Conservation (phyloP, 352 stramenopile species). For the Phytopythium oedochilum region DNA sequence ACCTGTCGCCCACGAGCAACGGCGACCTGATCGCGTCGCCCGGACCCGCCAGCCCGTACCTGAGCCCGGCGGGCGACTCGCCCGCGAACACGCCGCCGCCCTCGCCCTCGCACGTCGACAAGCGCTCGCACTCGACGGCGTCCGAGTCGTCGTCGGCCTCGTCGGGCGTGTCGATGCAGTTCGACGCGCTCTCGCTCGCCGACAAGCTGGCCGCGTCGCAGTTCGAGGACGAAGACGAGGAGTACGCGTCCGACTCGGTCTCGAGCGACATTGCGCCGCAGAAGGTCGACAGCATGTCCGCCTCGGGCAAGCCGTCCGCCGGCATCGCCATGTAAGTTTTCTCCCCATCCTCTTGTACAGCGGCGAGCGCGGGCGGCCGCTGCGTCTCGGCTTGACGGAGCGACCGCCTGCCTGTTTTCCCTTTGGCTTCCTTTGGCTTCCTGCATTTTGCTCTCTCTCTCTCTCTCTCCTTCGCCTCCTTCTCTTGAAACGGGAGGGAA, state of each 20-base stretch:
- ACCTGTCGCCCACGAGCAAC: slow-evolving; percentile 42
- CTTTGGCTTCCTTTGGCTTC: background rate
- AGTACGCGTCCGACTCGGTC: slow-evolving; percentile 70
- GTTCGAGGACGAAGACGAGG: slow-evolving; percentile 46
- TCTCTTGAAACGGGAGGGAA: background rate
- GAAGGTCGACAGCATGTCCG: slow-evolving; percentile 52
- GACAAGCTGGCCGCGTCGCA: slow-evolving; percentile 22
- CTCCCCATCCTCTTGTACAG: background rate
- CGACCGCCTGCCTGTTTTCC: slow-evolving; percentile 12
- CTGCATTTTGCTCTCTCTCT: slow-evolving; percentile 2
- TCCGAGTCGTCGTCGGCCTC: slow-evolving; percentile 35
- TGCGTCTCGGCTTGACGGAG: background rate
- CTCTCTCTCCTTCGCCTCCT: slow-evolving; percentile 1
- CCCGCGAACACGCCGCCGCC: slow-evolving; percentile 33
- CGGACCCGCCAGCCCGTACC: slow-evolving; percentile 46
- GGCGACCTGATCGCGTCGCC: slow-evolving; percentile 41
- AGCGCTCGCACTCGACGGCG: slow-evolving; percentile 33
- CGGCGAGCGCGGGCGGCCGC: background rate
- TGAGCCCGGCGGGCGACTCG: slow-evolving; percentile 11
- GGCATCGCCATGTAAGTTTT: slow-evolving; percentile 63
- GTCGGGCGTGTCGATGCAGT: slow-evolving; percentile 37
- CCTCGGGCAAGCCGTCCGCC: slow-evolving; percentile 43
- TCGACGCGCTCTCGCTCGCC: slow-evolving; percentile 36
- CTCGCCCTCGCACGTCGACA: slow-evolving; percentile 28
- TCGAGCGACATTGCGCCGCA: slow-evolving; percentile 73